Evolutionary conservation across 2,329 filamentous ascomycete genomes (phyloP), one percentile per base, ranked within the genome.

Genomic region (Byssothecium circinans): DNA sequence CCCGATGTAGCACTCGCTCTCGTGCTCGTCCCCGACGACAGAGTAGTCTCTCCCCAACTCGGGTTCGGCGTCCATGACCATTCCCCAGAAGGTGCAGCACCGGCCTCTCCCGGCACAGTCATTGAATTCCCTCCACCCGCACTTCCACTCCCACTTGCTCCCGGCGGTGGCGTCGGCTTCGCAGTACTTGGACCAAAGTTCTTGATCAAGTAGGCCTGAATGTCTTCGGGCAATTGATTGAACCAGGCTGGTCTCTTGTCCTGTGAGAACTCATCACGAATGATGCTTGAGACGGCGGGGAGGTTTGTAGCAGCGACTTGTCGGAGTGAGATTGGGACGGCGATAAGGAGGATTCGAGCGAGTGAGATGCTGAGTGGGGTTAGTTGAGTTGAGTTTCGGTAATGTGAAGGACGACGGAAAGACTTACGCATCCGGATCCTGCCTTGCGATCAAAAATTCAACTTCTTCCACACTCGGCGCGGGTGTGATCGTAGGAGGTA

Each of bases 181-280:
- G 66, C 66, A 14, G 64, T 69, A 32, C 56, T 49, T 2, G 67
- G 67, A 10, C 66, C 67, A 42, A 69, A 71, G 43, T 64, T 52
- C 12, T 46, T 36, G 14, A 69, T 61, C 32, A 71, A 52, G 47
- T 71, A 70, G 29, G 50, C 63, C 41, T 70, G 67, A 17, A 71
- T 60, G 18, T 69, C 58, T 30, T 43, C 49, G n/a, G 67, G 67
- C 15, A 71, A 42, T 18, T 61, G 58, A 5, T 41, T 36, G 22
- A 71, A 71, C 67, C 68, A 71, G 12, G 57, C 47, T 4, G 67
- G 68, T 27, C 56, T 66, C 4, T 65, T 65, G 18, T 64, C 53
- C 23, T 69, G 65, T 2, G 70, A 47, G 25, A 71, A 70, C 7
- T 70, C 61, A 2, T 54, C 50, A 61, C 62, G 67, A 6, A 71